A percentile compares a stretch with the other conserved stretches of the same genome.
Conservation (phyloP, 345 rosid species). For the Euphorbia peplus region DNA sequence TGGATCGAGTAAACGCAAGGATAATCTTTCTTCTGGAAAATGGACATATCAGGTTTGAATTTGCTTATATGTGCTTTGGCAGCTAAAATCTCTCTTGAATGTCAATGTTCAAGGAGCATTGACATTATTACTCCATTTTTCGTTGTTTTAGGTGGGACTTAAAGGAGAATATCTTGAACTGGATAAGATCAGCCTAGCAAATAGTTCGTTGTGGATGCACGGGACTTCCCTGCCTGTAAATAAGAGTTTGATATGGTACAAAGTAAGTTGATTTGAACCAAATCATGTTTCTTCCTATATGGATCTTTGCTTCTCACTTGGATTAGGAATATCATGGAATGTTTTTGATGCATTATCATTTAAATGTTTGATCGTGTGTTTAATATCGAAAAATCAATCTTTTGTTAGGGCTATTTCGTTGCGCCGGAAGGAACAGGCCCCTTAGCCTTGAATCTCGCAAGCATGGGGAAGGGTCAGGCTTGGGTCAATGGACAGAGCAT, state of each 20-base stretch:
- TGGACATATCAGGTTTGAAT: constrained; percentile 59
- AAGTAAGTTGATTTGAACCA: constrained; percentile 26
- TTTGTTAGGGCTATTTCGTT: constrained; percentile 33
- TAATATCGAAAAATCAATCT: neutral
- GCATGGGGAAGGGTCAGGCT: constrained; percentile 74
- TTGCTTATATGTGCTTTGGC: neutral
- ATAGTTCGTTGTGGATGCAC: constrained; percentile 50
- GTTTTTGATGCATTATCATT: neutral
- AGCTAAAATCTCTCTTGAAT: neutral
- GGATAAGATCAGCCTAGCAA: constrained; percentile 34
- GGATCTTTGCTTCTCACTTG: neutral
- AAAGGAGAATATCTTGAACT: constrained; percentile 58
- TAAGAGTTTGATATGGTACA: constrained; percentile 60
- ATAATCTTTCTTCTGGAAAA: constrained; percentile 34
- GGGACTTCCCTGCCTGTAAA: constrained; percentile 40
- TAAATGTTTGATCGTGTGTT: neutral
- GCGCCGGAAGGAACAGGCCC: constrained; percentile 54
- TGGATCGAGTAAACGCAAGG: constrained; percentile 25
- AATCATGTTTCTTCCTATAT: neutral
- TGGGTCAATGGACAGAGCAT: constrained; percentile 61
- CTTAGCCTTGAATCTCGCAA: constrained; percentile 46
- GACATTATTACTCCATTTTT: neutral
- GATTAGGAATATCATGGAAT: neutral
- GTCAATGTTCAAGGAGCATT: neutral
- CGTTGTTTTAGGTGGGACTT: constrained; percentile 47